These are phyloP conservation scores for Pleurotus tuber-regium DNA, from an alignment of 768 basidiomycete species.

Conservation along the genomic window DNA sequence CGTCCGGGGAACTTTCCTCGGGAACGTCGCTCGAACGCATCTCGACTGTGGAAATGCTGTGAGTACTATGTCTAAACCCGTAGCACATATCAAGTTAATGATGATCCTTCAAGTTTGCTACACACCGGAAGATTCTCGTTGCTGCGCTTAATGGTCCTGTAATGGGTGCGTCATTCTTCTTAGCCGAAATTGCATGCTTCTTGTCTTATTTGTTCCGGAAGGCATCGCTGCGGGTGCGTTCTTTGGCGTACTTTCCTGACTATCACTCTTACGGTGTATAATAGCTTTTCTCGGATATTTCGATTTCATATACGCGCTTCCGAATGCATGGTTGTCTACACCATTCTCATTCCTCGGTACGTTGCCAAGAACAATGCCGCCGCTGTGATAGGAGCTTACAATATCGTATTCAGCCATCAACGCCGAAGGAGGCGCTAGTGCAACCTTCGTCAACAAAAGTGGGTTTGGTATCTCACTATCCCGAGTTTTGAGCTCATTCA, in stretches of 20 bases:
- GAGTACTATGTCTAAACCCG: too few relatives aligned
- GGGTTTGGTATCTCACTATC: slow-evolving; percentile 16
- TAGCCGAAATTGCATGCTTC: too few relatives aligned
- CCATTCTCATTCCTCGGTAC: slow-evolving; percentile 68
- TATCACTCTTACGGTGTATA: not conserved
- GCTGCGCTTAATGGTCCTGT: slow-evolving; percentile 75
- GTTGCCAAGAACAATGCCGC: too few relatives aligned
- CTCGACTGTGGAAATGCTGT: slow-evolving; percentile 68
- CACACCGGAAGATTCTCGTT: slow-evolving; percentile 66
- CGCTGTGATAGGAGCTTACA: too few relatives aligned
- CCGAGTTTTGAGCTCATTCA: slow-evolving; percentile 1
- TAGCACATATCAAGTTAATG: not conserved
- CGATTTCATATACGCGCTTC: slow-evolving; percentile 70
- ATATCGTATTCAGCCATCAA: slow-evolving; percentile 46
- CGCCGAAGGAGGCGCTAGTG: slow-evolving; percentile 68
- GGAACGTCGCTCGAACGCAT: slow-evolving; percentile 46
- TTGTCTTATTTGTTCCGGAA: slow-evolving; percentile 19
- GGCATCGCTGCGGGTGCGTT: slow-evolving; percentile 63
- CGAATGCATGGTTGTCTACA: slow-evolving; percentile 57
- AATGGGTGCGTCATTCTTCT: slow-evolving; percentile 46
- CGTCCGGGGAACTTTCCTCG: slow-evolving; percentile 46
- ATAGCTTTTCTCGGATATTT: slow-evolving; percentile 68
- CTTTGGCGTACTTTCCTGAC: not conserved
- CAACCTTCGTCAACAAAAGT: slow-evolving; percentile 67
- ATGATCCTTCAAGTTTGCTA: slow-evolving; percentile 61